These are phyloP conservation scores for Rosellinia necatrix DNA, from an alignment of 2,329 filamentous ascomycete species.

Conservation along the genomic window DNA sequence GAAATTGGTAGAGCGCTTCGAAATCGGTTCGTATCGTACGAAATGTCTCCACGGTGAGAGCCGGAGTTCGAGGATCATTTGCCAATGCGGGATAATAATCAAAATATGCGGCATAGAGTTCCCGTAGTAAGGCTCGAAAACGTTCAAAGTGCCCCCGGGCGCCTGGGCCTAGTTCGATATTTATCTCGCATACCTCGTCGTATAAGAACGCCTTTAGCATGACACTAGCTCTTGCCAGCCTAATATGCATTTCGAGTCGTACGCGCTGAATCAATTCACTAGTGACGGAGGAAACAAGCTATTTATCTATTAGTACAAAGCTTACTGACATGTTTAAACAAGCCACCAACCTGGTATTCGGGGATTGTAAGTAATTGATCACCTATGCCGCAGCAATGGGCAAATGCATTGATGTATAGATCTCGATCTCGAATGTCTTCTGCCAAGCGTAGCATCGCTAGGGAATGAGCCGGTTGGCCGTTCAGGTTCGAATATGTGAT, in stretches of 20 bases:
- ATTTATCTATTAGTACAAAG: constrained; percentile 31
- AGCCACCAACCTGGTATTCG: constrained; percentile 63
- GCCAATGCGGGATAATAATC: constrained; percentile 72
- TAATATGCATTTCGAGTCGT: constrained; percentile 67
- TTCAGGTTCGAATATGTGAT: constrained; percentile 66
- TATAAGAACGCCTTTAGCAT: constrained; percentile 71
- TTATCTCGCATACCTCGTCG: constrained; percentile 68
- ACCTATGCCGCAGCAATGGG: constrained; percentile 79
- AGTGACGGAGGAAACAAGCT: constrained; percentile 58
- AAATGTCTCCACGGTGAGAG: constrained; percentile 64
- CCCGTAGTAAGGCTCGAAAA: constrained; percentile 71
- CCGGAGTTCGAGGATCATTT: constrained; percentile 45
- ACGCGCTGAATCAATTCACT: constrained; percentile 68
- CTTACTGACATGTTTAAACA: background rate
- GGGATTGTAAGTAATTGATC: constrained; percentile 59
- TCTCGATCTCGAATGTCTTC: constrained; percentile 67
- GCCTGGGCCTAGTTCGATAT: constrained; percentile 66
- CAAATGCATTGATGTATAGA: constrained; percentile 75
- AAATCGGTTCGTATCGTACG: constrained; percentile 71
- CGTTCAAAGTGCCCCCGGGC: constrained; percentile 71
- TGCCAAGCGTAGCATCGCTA: constrained; percentile 70
- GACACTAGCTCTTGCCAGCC: constrained; percentile 60
- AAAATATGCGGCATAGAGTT: constrained; percentile 68
- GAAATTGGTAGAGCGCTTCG: constrained; percentile 68
- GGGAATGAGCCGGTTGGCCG: constrained; percentile 68